These are phyloP conservation scores for Discostella pseudostelligera DNA, from an alignment of 108 stramenopile species.

Conservation along the genomic window DNA sequence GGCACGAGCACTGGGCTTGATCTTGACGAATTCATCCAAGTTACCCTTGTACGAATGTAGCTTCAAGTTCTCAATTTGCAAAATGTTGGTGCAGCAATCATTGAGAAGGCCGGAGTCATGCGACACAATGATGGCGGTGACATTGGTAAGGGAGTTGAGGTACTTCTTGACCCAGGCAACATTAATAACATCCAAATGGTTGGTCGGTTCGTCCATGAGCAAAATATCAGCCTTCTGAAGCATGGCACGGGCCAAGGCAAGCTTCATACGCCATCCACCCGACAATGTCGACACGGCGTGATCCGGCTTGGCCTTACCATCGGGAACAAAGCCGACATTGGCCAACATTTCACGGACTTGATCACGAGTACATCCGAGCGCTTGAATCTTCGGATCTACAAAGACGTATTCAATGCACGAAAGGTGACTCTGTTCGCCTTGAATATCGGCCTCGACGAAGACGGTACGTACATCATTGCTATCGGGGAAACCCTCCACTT, in stretches of 20 bases:
- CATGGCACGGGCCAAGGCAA: constrained; percentile 98
- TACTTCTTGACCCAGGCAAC: constrained; percentile 99
- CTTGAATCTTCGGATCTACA: constrained; percentile 86
- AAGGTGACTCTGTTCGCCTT: constrained; percentile 96
- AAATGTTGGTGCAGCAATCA: constrained; percentile 98
- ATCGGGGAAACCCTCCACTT: constrained; percentile 99
- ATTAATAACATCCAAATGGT: constrained; percentile 99
- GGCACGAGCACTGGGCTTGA: constrained; percentile 92
- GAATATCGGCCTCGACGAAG: constrained; percentile 99
- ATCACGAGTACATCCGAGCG: constrained; percentile 71
- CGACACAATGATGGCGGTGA: constrained; percentile 97
- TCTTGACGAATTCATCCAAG: constrained; percentile 97
- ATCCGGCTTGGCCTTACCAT: constrained; percentile 96
- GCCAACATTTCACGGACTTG: constrained; percentile 87
- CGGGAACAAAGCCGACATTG: constrained; percentile 94
- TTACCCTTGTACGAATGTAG: constrained; percentile 96
- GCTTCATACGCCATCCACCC: constrained; percentile 99
- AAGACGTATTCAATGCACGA: constrained; percentile 96
- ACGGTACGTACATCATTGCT: constrained; percentile 93
- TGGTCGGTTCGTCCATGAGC: constrained; percentile 98
- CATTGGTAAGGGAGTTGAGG: constrained; percentile 93
- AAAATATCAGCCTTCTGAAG: constrained; percentile 99
- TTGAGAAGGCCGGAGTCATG: constrained; percentile 99
- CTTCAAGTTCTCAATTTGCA: constrained; percentile 98
- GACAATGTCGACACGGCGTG: constrained; percentile 96